These are phyloP conservation scores for Penicillium sp. DNA, from an alignment of 2,329 filamentous ascomycete genomes.

Conservation along the genomic window DNA sequence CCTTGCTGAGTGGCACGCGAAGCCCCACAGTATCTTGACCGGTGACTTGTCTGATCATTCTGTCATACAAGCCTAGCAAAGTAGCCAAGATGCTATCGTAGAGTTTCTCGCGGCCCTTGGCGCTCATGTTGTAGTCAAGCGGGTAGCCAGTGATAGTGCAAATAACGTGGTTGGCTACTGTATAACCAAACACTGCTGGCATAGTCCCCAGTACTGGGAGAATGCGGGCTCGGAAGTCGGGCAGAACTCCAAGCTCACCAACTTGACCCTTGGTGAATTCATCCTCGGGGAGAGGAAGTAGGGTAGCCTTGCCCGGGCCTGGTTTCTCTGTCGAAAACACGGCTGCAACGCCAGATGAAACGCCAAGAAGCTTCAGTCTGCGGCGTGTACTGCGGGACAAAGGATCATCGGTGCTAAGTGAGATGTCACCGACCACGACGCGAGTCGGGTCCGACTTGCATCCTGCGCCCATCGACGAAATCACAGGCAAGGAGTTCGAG, in stretches of 20 bases:
- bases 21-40: conserved; percentile 64
- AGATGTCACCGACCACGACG: conserved; percentile 89
- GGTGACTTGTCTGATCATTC: conserved; percentile 60
- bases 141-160: conserved; percentile 80
- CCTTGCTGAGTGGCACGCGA: conserved; percentile 72
- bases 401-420: conserved; percentile 80
- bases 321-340: conserved; percentile 91
- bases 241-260: conserved; percentile 80
- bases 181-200: conserved; percentile 93
- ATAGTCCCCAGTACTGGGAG: conserved; percentile 93
- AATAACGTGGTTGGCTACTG: conserved; percentile 89
- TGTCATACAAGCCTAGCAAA: conserved; percentile 77
- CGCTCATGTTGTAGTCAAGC: conserved; percentile 70
- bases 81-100: conserved; percentile 79
- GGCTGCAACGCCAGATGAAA: conserved; percentile 82
- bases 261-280: conserved; percentile 85
- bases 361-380: conserved; percentile 71
- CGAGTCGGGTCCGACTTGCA: conserved; percentile 86
- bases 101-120: conserved; percentile 84
- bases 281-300: conserved; percentile 82
- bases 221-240: conserved; percentile 93
- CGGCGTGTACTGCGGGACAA: conserved; percentile 82
- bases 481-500: conserved; percentile 72
- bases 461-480: conserved; percentile 93
- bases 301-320: conserved; percentile 83